Conservation (phyloP, 768 basidiomycete species). For the Kwoniella mangroviensis region DNA sequence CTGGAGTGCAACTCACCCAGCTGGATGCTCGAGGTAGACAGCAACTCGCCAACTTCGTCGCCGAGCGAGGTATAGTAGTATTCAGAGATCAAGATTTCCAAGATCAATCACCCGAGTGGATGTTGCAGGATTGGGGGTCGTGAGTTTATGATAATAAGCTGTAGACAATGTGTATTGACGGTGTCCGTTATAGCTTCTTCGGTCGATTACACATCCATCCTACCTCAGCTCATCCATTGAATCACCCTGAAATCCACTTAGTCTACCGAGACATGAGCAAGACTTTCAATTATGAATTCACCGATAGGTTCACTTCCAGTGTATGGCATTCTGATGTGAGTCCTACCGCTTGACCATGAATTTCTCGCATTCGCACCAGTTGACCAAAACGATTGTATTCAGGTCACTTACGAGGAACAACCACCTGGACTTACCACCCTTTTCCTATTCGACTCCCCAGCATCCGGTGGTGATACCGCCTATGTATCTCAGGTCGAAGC, state of each 20-base stretch:
- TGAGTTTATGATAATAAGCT: neutral
- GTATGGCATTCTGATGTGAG: slow-evolving; percentile 66
- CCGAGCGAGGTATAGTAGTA: slow-evolving; percentile 58
- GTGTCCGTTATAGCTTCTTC: slow-evolving; percentile 34
- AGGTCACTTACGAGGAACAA: slow-evolving; percentile 73
- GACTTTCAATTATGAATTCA: slow-evolving; percentile 68
- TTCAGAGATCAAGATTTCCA: slow-evolving; percentile 81
- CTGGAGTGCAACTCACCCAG: slow-evolving; percentile 68
- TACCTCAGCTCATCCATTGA: slow-evolving; percentile 75
- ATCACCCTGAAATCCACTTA: slow-evolving; percentile 75
- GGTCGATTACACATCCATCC: slow-evolving; percentile 78
- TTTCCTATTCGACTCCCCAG: slow-evolving; percentile 68
- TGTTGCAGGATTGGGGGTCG: slow-evolving; percentile 67
- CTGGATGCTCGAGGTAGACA: slow-evolving; percentile 65
- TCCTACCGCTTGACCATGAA: too few species aligned
- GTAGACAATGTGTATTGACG: neutral
- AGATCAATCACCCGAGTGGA: slow-evolving; percentile 61
- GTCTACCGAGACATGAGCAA: slow-evolving; percentile 79
- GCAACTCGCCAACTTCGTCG: slow-evolving; percentile 44
- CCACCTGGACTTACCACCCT: slow-evolving; percentile 84
- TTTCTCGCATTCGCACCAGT: too few species aligned
- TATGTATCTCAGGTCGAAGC: slow-evolving; percentile 61
- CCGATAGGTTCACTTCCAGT: slow-evolving; percentile 65
- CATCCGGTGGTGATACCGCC: slow-evolving; percentile 62
- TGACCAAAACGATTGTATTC: too few species aligned